A percentile compares a stretch with the other conserved stretches of the same genome.
Evolutionary conservation across 768 basidiomycete species (phyloP).

Genomic region (Dendrothele bispora): DNA sequence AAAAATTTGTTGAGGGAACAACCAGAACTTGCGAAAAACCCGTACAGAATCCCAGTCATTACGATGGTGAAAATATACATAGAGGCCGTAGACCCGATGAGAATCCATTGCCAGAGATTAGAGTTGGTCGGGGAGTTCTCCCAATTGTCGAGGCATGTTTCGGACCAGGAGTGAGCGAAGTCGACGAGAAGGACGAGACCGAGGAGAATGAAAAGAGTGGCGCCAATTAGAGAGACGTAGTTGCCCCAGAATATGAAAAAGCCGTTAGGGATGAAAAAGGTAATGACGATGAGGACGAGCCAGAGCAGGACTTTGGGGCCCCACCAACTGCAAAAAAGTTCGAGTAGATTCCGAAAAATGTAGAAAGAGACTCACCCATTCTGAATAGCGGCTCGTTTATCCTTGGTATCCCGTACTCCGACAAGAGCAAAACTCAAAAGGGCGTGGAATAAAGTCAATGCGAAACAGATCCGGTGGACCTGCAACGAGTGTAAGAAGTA

Average conservation of each 20-base stretch:
- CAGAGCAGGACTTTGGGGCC: conserved; percentile 93
- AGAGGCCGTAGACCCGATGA: conserved; percentile 87
- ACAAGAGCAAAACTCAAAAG: conserved; percentile 78
- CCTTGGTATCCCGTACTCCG: conserved; percentile 85
- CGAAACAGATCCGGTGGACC: conserved; percentile 97
- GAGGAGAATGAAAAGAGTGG: conserved; percentile 93
- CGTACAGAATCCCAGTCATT: conserved; percentile 86
- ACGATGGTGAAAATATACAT: conserved; percentile 86
- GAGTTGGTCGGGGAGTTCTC: conserved; percentile 72
- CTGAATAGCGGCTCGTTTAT: conserved; percentile 93
- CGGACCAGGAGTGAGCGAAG: conserved; percentile 98
- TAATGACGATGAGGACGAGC: conserved; percentile 75
- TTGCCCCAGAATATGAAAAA: conserved; percentile 99
- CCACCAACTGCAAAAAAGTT: conserved; percentile 76
- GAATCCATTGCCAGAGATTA: conserved; percentile 93
- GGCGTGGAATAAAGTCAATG: conserved; percentile 84
- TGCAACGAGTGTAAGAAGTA: conserved; percentile 24
- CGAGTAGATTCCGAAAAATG: not conserved
- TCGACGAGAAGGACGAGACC: conserved; percentile 97
- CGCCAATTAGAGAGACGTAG: conserved; percentile 87
- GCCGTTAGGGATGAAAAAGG: conserved; percentile 91
- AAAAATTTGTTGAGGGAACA: conserved; percentile 96
- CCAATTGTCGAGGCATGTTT: conserved; percentile 95
- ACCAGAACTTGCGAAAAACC: conserved; percentile 83
- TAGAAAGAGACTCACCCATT: conserved; percentile 70